These are phyloP conservation scores for Trichosporon sp. DNA, from an alignment of 1,284 basidiomycete genomes.

Conservation along the genomic window DNA sequence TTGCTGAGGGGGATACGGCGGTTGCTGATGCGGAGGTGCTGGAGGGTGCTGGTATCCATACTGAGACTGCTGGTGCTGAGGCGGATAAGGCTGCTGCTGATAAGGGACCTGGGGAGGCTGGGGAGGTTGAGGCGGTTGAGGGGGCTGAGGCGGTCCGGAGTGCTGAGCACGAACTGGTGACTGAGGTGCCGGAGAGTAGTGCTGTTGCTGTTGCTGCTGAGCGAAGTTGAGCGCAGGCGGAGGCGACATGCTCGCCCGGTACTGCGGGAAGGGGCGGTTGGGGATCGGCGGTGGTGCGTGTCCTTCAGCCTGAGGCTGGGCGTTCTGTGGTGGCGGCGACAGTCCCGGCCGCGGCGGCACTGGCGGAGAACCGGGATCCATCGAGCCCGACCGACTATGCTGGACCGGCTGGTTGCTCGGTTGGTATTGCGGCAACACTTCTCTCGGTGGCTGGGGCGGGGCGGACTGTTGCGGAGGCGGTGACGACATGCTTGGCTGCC, in stretches of 20 bases:
- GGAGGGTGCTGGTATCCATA: slow-evolving; percentile 26
- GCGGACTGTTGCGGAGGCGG: slow-evolving; percentile 4
- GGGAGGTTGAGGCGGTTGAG: slow-evolving; percentile 29
- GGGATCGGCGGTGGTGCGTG: neutral
- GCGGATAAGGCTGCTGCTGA: slow-evolving; percentile 26
- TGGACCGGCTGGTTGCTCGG: neutral
- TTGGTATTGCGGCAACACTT: slow-evolving; percentile 14
- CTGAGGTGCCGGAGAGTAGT: slow-evolving; percentile 10
- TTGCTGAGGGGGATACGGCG: slow-evolving; percentile 25
- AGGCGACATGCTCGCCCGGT: slow-evolving; percentile 13
- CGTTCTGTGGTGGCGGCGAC: slow-evolving; percentile 1
- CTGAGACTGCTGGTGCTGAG: slow-evolving; percentile 32
- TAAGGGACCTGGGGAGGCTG: slow-evolving; percentile 28
- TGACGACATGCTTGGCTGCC: slow-evolving; percentile 25
- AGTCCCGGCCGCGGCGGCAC: slow-evolving; percentile 12
- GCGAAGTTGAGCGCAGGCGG: neutral
- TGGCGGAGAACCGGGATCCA: slow-evolving; percentile 3
- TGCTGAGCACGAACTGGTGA: slow-evolving; percentile 24
- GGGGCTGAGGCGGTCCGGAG: slow-evolving; percentile 24
- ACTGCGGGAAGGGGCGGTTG: neutral
- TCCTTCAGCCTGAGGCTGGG: neutral
- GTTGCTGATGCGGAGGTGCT: slow-evolving; percentile 24
- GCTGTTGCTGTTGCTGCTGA: slow-evolving; percentile 15
- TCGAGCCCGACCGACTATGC: neutral
- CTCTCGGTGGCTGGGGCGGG: neutral